Base-by-base conservation (phyloP, 139 green algal species). In the Tetraselmis chui region DNA sequence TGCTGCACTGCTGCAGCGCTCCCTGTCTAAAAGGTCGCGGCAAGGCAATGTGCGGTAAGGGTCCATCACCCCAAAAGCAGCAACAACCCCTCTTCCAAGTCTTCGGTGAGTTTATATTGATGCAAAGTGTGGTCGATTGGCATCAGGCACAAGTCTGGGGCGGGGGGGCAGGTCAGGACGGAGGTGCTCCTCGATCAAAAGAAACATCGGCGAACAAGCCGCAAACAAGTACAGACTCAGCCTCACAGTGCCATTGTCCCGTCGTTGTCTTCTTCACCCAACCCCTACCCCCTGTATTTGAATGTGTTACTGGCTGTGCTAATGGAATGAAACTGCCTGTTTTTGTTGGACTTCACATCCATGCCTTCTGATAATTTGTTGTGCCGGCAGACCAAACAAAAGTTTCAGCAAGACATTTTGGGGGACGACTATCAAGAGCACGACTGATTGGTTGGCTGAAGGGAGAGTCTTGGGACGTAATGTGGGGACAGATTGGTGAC, bases 131-230 rank as follows among this genome's bases (percentile, higher is more conserved):
- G 45, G 11, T 67, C 45, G 45, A 67, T 18, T n/a, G 45, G 18
- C 45, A 67, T 18, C 26, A 92, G 92, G 32, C 75, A 85, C 59
- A 95, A 94, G 84, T 85, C 79, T 0, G 81, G 83, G 23, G 86
- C 88, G 30, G 94, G 94, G 5, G 94, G 94, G 1, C 58, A 82
- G 28, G 32, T 88, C 30, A 84, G 87, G n/a, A 79, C 86, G 59
- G 95, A 98, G 83, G 94, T 89, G 0, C 87, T 89, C 76, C 87
- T 98, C 30, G 91, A 97, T 27, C 81, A 45, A 24, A 93, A 93
- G 29, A 91, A 82, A 75, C 92, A 97, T 79, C 83, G 95, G 1
- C 59, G 88, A 1, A 76, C 84, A 2, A 92, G 83, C 27, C 83
- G 93, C 22, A 74, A 85, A 25, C 83, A 86, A 26, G 84, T 89